Conservation (phyloP, 2,329 filamentous ascomycete species). For the Elsinoe arachidis region DNA sequence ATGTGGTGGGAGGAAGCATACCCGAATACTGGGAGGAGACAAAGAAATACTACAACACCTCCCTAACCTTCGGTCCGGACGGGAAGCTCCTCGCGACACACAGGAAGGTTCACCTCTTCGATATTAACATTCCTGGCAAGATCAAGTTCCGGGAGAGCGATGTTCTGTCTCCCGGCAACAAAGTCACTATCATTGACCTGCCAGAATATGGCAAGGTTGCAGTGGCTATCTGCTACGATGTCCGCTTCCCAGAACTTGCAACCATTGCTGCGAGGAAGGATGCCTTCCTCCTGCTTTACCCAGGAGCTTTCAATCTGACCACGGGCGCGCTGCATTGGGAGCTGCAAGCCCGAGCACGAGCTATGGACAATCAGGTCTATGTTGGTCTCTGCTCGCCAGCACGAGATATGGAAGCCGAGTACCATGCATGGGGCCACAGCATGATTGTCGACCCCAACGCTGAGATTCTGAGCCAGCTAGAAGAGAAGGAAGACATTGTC, state of each 20-base stretch:
- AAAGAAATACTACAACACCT: constrained; percentile 84
- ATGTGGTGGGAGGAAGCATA: constrained; percentile 85
- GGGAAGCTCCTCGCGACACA: constrained; percentile 79
- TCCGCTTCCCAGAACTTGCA: constrained; percentile 90
- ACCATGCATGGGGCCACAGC: constrained; percentile 89
- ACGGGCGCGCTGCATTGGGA: constrained; percentile 91
- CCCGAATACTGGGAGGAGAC: constrained; percentile 63
- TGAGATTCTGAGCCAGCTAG: constrained; percentile 67
- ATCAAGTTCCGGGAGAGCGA: constrained; percentile 88
- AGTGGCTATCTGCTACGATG: constrained; percentile 93
- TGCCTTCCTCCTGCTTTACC: constrained; percentile 84
- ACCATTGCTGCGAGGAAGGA: constrained; percentile 78
- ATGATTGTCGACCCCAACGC: constrained; percentile 84
- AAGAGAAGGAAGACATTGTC: constrained; percentile 67
- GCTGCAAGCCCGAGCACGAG: constrained; percentile 70
- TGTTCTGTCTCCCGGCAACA: constrained; percentile 75
- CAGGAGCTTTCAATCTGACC: constrained; percentile 93
- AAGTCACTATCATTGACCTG: constrained; percentile 75
- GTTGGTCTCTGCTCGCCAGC: constrained; percentile 89
- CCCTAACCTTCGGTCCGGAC: constrained; percentile 67
- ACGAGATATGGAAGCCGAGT: constrained; percentile 64
- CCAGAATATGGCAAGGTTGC: constrained; percentile 82
- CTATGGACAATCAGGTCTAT: constrained; percentile 90
- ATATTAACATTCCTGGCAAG: constrained; percentile 93
- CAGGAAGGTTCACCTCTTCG: constrained; percentile 92